Percentiles rank a stretch among this genome's conserved stretches.
These are phyloP conservation scores for Priceomyces castillae DNA, from an alignment of 805 yeast genomes.

Conservation along the genomic window DNA sequence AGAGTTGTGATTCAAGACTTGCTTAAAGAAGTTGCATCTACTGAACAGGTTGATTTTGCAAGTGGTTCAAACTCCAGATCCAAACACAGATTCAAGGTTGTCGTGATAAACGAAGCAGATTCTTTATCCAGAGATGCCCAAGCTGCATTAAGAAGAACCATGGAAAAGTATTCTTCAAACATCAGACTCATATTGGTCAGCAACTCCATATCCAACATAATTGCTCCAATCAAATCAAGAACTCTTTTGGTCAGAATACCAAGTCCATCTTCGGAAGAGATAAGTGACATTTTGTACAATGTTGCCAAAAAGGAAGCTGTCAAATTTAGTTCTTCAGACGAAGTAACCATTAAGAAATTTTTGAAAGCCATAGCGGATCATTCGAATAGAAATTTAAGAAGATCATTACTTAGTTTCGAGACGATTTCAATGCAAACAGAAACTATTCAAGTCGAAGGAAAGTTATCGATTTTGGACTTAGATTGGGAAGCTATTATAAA, in stretches of 20 bases:
- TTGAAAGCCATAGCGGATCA: conserved; percentile 52
- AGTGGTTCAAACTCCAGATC: conserved; percentile 41
- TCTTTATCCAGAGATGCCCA: conserved; percentile 89
- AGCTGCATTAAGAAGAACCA: conserved; percentile 91
- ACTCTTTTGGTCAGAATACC: conserved; percentile 85
- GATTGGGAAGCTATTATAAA: conserved; percentile 89
- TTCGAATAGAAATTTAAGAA: conserved; percentile 71
- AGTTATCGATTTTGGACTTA: conserved; percentile 53
- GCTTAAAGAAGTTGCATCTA: conserved; percentile 90
- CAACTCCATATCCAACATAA: conserved; percentile 86
- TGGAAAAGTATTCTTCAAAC: conserved; percentile 91
- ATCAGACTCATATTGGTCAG: conserved; percentile 82
- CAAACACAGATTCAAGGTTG: conserved; percentile 66
- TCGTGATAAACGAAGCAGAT: conserved; percentile 89
- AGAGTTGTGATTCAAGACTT: conserved; percentile 92
- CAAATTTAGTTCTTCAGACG: conserved; percentile 39
- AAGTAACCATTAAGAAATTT: conserved; percentile 28
- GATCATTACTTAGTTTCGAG: conserved; percentile 75
- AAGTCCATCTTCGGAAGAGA: conserved; percentile 66
- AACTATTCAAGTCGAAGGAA: conserved; percentile 31
- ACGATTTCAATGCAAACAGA: conserved; percentile 74
- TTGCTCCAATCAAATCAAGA: conserved; percentile 92
- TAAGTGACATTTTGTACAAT: conserved; percentile 49
- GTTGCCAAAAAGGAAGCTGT: conserved; percentile 59
- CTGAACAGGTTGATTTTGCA: conserved; percentile 86